A percentile compares a stretch with the other conserved stretches of the same genome.
Evolutionary conservation across 2,329 filamentous ascomycete species (phyloP).

Genomic region (Leptographium radiaticola): DNA sequence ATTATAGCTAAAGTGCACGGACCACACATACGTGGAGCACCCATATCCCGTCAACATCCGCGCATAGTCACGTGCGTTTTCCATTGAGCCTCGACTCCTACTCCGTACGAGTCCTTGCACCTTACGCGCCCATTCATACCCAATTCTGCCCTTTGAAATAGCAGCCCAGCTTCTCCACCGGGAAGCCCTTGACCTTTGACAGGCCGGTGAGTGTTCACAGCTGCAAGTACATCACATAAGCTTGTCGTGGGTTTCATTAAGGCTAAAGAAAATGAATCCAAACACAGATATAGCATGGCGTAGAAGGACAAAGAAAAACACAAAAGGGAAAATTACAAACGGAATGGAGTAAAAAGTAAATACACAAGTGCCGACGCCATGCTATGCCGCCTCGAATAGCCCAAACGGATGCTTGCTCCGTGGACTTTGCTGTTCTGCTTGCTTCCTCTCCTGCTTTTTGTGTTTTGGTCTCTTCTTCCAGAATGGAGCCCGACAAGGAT

Average conservation of each 20-base stretch:
- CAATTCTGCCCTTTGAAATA: not conserved
- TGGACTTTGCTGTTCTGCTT: not conserved
- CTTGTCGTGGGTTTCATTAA: not conserved
- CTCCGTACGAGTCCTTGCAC: too few species aligned
- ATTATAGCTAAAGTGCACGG: not conserved
- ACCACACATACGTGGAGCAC: not conserved
- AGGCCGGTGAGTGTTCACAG: too few species aligned
- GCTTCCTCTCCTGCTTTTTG: not conserved
- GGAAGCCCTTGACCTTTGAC: not conserved
- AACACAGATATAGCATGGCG: not conserved
- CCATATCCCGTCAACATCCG: not conserved
- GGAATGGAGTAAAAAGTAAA: not conserved
- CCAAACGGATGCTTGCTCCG: not conserved
- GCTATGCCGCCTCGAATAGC: not conserved
- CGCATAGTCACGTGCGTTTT: not conserved
- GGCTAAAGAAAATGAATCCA: not conserved
- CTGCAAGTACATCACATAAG: not conserved
- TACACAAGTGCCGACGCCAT: not conserved
- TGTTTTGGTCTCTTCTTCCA: not conserved
- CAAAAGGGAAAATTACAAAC: not conserved
- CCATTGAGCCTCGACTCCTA: not conserved
- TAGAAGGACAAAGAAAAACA: not conserved
- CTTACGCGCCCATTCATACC: not conserved
- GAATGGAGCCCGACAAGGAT: too few species aligned
- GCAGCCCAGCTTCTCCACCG: too few species aligned